Percentiles rank a stretch among this genome's conserved stretches.
Evolutionary conservation across 192 early-diverging fungal species (phyloP).

Genomic region (Geosiphon pyriformis): DNA sequence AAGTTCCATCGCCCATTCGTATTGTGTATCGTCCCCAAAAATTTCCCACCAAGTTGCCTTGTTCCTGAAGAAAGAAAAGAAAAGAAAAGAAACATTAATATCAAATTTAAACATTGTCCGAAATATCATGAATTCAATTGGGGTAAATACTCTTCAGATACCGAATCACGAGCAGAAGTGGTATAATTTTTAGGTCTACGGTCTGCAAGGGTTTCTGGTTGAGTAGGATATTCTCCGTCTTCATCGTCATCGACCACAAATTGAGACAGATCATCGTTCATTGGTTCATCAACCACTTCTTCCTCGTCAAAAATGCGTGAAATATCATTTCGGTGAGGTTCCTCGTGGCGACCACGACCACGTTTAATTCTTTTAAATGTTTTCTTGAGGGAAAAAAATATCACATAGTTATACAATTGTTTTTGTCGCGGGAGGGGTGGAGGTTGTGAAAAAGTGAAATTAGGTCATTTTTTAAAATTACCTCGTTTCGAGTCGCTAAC

Average conservation of each 20-base stretch:
- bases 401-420: background rate
- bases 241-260: constrained; percentile 44
- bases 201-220: no score
- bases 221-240: constrained; percentile 43
- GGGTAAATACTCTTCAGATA: constrained; percentile 46
- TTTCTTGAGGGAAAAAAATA: background rate
- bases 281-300: constrained; percentile 37
- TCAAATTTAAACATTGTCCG: background rate
- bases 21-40: constrained; percentile 93
- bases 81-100: background rate
- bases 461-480: constrained; percentile 27
- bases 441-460: background rate
- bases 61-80: constrained; percentile 59
- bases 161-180: constrained; percentile 28
- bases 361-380: constrained; percentile 70
- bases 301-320: constrained; percentile 74
- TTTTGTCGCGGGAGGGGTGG: background rate
- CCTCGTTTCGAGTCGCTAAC: constrained; percentile 49
- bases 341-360: constrained; percentile 52
- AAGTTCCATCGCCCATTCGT: constrained; percentile 55
- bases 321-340: constrained; percentile 36
- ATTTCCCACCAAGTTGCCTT: constrained; percentile 59
- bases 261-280: constrained; percentile 46
- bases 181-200: constrained; percentile 29
- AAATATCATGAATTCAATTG: constrained; percentile 6